phyloP scores from a whole-genome alignment of 768 basidiomycete genomes.

The Termitomyces sp. region DNA sequence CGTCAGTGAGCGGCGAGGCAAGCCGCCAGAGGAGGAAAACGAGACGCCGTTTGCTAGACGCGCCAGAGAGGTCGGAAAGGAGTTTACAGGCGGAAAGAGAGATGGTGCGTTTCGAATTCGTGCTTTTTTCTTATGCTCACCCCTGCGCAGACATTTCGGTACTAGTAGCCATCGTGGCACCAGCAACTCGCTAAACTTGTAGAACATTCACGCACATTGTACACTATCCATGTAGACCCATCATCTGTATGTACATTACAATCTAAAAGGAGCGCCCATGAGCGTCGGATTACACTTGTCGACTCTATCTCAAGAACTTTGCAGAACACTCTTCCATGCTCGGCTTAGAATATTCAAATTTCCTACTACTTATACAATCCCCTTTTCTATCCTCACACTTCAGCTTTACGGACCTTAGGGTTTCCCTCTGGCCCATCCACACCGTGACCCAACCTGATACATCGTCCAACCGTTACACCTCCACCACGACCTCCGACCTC shows the following conservation, averaged over 20 bases:
- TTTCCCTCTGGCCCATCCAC: too few species aligned
- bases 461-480: too few species aligned
- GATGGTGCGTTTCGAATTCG: conserved; percentile 69
- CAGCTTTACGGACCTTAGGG: too few species aligned
- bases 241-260: background rate
- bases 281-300: too few species aligned
- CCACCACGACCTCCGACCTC: too few species aligned
- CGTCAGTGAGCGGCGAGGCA: conserved; percentile 53
- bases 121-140: background rate
- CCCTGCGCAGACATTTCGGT: conserved; percentile 36
- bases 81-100: conserved; percentile 78
- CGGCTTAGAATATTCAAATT: too few species aligned
- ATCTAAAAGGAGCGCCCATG: too few species aligned
- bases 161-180: conserved; percentile 33
- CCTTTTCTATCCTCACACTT: too few species aligned
- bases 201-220: background rate
- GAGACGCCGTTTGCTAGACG: conserved; percentile 86
- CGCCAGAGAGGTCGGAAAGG: conserved; percentile 70
- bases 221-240: background rate
- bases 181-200: background rate
- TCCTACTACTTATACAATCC: too few species aligned
- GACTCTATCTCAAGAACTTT: too few species aligned
- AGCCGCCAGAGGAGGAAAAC: conserved; percentile 17
- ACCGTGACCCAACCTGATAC: too few species aligned
- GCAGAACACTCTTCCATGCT: too few species aligned